These are phyloP conservation scores for Paxillus involutus DNA, from an alignment of 768 basidiomycete species.

Conservation along the genomic window DNA sequence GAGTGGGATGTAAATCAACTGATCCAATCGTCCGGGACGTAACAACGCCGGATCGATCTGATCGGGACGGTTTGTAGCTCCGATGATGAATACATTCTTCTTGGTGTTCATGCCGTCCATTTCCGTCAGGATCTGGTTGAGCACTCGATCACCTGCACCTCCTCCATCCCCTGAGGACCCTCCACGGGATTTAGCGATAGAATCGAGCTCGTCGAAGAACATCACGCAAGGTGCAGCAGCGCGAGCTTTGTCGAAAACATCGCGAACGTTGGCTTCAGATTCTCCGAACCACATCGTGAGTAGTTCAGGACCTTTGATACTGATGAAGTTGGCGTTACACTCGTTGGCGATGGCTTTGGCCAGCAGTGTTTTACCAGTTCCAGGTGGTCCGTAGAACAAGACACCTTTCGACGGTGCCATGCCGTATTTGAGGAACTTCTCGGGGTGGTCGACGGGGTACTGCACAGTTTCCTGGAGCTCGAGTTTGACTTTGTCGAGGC, in stretches of 20 bases:
- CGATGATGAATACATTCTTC: conserved; percentile 99
- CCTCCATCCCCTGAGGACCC: conserved; percentile 83
- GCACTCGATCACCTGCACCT: conserved; percentile 95
- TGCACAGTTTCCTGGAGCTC: conserved; percentile 99
- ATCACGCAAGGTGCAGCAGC: conserved; percentile 99
- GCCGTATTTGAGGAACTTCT: conserved; percentile 99
- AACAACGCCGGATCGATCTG: conserved; percentile 92
- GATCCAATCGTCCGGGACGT: conserved; percentile 97
- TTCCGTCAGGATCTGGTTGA: conserved; percentile 96
- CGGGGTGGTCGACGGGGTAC: conserved; percentile 99
- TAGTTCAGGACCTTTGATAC: conserved; percentile 98
- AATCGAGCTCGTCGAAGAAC: conserved; percentile 99
- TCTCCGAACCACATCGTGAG: conserved; percentile 99
- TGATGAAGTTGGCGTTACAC: conserved; percentile 99
- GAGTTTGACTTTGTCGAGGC: conserved; percentile 98
- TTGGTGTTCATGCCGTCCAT: conserved; percentile 99
- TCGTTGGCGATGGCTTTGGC: conserved; percentile 99
- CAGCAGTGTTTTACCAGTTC: conserved; percentile 98
- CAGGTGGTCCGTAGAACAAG: conserved; percentile 98
- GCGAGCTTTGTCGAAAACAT: conserved; percentile 99
- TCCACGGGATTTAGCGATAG: conserved; percentile 97
- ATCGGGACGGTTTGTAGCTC: conserved; percentile 95
- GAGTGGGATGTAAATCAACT: conserved; percentile 98
- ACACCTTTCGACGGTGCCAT: conserved; percentile 99
- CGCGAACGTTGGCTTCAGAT: conserved; percentile 99